These are phyloP conservation scores for Pisolithus microcarpus DNA, from an alignment of 768 basidiomycete genomes.

Conservation along the genomic window DNA sequence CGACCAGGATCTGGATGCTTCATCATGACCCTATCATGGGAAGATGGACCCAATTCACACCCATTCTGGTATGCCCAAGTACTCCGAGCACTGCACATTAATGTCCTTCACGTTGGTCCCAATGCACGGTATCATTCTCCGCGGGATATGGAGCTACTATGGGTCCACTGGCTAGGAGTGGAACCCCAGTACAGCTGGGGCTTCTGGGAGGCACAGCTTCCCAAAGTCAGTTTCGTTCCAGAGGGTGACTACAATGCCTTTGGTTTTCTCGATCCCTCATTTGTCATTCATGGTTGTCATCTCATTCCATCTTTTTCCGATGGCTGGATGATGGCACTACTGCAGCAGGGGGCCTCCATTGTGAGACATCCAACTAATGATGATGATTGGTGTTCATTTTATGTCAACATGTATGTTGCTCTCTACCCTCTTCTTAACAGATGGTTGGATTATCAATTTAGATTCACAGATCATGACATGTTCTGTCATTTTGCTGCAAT, in stretches of 20 bases:
- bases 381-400: constrained; percentile 16
- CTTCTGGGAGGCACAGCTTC: constrained; percentile 3
- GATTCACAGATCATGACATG: too few relatives aligned
- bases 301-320: constrained; percentile 29
- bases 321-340: constrained; percentile 5
- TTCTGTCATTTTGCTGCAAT: too few relatives aligned
- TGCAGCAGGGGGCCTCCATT: not conserved
- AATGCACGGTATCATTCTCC: too few relatives aligned
- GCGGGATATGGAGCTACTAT: constrained; percentile 23
- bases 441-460: too few relatives aligned
- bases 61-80: constrained; percentile 29
- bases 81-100: constrained; percentile 21
- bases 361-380: not conserved
- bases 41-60: constrained; percentile 9
- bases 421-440: too few relatives aligned
- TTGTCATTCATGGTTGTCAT: constrained; percentile 25
- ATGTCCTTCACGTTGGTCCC: constrained; percentile 7
- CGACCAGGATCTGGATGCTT: constrained; percentile 6
- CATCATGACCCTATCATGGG: constrained; percentile 20
- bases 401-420: constrained; percentile 21
- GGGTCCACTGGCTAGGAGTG: constrained; percentile 28
- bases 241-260: too few relatives aligned
- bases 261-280: constrained; percentile 31
- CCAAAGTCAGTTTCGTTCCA: too few relatives aligned
- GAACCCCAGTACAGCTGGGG: constrained; percentile 5